These are phyloP conservation scores for Pyrenochaeta sp. DNA, from an alignment of 2,329 filamentous ascomycete species.

Conservation along the genomic window DNA sequence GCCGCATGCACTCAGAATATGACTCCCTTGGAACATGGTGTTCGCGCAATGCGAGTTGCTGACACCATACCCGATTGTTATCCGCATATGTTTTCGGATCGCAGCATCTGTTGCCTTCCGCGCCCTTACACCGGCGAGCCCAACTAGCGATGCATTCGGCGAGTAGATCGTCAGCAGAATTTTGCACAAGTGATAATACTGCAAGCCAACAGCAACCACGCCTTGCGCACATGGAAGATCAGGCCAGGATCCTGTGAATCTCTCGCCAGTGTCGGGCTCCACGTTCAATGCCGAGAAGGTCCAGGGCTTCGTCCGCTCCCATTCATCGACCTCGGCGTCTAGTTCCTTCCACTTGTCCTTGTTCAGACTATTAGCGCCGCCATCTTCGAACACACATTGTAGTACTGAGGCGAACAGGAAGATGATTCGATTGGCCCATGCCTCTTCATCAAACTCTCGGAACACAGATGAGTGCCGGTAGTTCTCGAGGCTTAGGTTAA, in stretches of 20 bases:
- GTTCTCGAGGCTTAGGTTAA: constrained; percentile 42
- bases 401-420: constrained; percentile 42
- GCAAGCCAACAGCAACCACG: constrained; percentile 38
- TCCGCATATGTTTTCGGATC: constrained; percentile 38
- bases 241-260: constrained; percentile 34
- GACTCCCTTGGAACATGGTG: constrained; percentile 42
- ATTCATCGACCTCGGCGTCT: constrained; percentile 41
- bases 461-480: constrained; percentile 41
- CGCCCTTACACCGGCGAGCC: constrained; percentile 35
- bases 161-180: constrained; percentile 42
- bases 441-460: constrained; percentile 39
- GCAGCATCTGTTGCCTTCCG: constrained; percentile 36
- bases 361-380: constrained; percentile 25
- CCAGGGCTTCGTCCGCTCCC: constrained; percentile 44
- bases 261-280: constrained; percentile 33
- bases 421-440: constrained; percentile 45
- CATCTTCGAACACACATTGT: constrained; percentile 36
- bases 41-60: constrained; percentile 40
- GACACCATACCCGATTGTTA: constrained; percentile 40
- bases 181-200: constrained; percentile 44
- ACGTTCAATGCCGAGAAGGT: constrained; percentile 33
- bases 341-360: constrained; percentile 40
- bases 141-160: constrained; percentile 34
- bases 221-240: constrained; percentile 32
- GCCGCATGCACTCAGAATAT: constrained; percentile 41